Conservation (phyloP, 2,329 filamentous ascomycete genomes). For the Cryphonectria naterciae region DNA sequence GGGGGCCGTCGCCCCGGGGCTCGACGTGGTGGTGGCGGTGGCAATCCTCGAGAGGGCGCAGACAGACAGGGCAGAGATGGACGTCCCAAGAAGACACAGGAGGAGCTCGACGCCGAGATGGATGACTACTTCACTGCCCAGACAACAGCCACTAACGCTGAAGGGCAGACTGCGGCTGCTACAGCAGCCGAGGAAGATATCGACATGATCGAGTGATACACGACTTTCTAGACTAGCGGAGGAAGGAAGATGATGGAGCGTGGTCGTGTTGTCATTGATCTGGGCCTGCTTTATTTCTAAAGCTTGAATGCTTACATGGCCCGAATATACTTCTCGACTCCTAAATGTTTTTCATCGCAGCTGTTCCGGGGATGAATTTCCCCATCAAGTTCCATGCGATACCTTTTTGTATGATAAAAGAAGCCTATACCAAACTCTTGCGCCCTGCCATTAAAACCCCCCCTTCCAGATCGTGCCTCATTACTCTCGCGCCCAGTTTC, state of each 20-base stretch:
- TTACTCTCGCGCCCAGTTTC: background rate
- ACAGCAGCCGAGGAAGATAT: constrained; percentile 34
- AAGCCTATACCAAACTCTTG: background rate
- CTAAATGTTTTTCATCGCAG: background rate
- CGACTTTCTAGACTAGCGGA: constrained; percentile 2
- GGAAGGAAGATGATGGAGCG: background rate
- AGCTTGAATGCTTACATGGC: constrained; percentile 2
- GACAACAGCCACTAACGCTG: constrained; percentile 33
- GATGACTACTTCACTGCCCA: constrained; percentile 75
- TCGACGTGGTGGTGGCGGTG: constrained; percentile 41
- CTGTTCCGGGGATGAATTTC: too few species aligned
- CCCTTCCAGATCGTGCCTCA: background rate
- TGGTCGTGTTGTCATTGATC: background rate
- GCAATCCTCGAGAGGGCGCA: constrained; percentile 45
- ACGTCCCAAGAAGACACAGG: constrained; percentile 81
- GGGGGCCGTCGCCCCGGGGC: constrained; percentile 51
- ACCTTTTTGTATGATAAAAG: background rate
- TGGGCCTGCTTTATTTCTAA: constrained; percentile 7
- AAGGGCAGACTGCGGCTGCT: constrained; percentile 46
- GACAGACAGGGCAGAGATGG: constrained; percentile 53
- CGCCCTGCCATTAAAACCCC: background rate
- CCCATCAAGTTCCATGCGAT: background rate
- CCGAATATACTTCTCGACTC: constrained; percentile 12
- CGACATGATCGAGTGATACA: constrained; percentile 36
- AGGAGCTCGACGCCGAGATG: constrained; percentile 96